Percentiles rank a stretch among this genome's conserved stretches.
These are phyloP conservation scores for Rubus idaeus DNA, from an alignment of 306 rosid species.

Conservation along the genomic window DNA sequence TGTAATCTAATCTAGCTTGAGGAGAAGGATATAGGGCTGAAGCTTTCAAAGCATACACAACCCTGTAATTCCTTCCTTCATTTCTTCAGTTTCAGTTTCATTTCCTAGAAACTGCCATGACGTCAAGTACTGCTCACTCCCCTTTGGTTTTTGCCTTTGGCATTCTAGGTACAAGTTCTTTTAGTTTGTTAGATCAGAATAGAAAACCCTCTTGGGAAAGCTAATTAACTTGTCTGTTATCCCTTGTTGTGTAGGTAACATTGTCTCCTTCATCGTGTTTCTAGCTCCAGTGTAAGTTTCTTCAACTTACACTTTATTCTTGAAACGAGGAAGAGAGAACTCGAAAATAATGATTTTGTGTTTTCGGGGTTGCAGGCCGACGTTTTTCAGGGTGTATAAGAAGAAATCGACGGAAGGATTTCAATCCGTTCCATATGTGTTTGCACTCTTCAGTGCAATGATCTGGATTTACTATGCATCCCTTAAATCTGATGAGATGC, in stretches of 20 bases:
- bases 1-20: conserved; percentile 11
- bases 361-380: conserved; percentile 48
- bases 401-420: conserved; percentile 93
- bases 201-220: not conserved
- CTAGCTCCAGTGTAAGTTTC: conserved; percentile 84
- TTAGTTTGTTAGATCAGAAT: not conserved
- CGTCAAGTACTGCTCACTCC: conserved; percentile 25
- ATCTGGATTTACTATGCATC: conserved; percentile 90
- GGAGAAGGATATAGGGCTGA: conserved; percentile 13
- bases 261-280: conserved; percentile 72
- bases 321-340: not conserved
- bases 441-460: conserved; percentile 85
- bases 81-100: conserved; percentile 13
- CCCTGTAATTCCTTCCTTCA: conserved; percentile 17
- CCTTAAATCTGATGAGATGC: conserved; percentile 60
- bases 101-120: conserved; percentile 23
- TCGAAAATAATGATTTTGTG: not conserved
- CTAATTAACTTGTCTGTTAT: not conserved
- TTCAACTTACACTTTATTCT: not conserved
- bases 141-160: conserved; percentile 56
- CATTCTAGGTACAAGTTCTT: conserved; percentile 50
- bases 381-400: conserved; percentile 65
- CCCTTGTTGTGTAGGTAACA: conserved; percentile 48
- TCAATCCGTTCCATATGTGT: conserved; percentile 83
- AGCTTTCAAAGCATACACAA: conserved; percentile 6